Evolutionary conservation across 2,329 filamentous ascomycete species (phyloP), one percentile per base, ranked within the genome.

Genomic region (Ceratocystiopsis brevicomis): DNA sequence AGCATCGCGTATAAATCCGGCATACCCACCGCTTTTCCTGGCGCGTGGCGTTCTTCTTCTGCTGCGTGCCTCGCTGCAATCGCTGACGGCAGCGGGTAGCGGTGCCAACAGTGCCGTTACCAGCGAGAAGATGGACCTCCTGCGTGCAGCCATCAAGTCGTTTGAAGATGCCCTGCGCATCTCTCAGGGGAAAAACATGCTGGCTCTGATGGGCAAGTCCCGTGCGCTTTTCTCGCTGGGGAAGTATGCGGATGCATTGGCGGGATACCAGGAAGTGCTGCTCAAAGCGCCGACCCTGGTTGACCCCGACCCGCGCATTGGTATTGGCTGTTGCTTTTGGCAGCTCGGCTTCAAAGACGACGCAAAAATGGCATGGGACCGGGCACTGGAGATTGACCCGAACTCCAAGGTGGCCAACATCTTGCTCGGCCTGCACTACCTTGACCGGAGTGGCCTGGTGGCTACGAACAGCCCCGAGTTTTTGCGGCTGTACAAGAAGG

Each of bases 321-420:
- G 90, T 44, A 88, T 98, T 54, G 90, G 90, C 39, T 90, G 85
- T 60, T 98, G 90, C 65, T 80, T 95, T 59, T 98, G 92, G 90
- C 84, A 94, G 59, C 69, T 98, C 25, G 87, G 87, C 12, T 86
- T 84, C 66, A 95, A 92, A 59, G 84, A 93, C 33, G 85, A 94
- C 53, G 90, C 92, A 9, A 88, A 83, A 56, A 66, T 69, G 40
- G 88, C 90, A 13, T 98, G 90, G 90, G 81, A 93, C 56, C 72
- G 90, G 49, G 77, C 81, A 13, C 63, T 95, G 25, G 83, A 92
- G 56, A 71, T 95, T 55, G 76, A 70, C 53, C 77, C 83, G 0
- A 73, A 86, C 19, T 93, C 86, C 18, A 95, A 93, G 62, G 75
- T 86, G 48, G 87, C 87, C 41, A 86, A 92, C 53, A 85, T 93